Percentiles rank a stretch among this genome's conserved stretches.
Conservation (phyloP, 169 alveolate genomes). For the Eimeria praecox region DNA sequence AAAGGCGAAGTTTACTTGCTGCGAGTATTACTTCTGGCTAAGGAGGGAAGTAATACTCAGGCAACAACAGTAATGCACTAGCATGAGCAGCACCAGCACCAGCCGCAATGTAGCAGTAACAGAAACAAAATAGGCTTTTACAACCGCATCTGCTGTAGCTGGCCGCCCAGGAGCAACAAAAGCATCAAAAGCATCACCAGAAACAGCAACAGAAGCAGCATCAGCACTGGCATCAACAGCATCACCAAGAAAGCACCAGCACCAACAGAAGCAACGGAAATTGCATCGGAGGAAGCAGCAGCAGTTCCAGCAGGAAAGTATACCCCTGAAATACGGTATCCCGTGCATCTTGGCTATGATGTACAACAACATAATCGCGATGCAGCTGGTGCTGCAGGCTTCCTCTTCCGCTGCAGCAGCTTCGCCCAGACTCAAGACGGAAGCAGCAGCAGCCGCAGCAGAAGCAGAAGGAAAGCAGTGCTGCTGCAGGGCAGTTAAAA, state of each 20-base stretch:
- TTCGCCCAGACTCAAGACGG: neutral
- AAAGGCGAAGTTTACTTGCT: too few species aligned
- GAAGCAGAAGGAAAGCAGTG: conserved; percentile 23
- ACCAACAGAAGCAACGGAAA: neutral
- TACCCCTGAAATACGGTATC: conserved; percentile 71
- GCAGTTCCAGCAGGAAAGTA: neutral
- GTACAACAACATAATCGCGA: conserved; percentile 53
- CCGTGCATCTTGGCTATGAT: conserved; percentile 60
- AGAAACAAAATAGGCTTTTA: too few species aligned
- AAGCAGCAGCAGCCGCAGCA: conserved; percentile 30
- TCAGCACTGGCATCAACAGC: neutral
- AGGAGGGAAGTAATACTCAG: too few species aligned
- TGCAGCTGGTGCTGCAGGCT: conserved; percentile 2
- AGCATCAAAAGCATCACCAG: neutral
- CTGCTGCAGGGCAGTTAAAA: conserved; percentile 19
- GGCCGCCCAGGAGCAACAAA: neutral
- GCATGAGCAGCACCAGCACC: neutral
- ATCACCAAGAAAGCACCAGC: neutral
- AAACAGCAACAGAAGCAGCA: neutral
- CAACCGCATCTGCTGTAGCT: neutral
- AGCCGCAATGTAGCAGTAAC: neutral
- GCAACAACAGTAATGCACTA: too few species aligned
- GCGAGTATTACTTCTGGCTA: too few species aligned
- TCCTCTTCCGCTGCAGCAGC: conserved; percentile 14
- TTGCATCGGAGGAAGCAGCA: neutral